Conservation (phyloP, 2,329 filamentous ascomycete genomes). For the Ascochyta viciae-villosae region DNA sequence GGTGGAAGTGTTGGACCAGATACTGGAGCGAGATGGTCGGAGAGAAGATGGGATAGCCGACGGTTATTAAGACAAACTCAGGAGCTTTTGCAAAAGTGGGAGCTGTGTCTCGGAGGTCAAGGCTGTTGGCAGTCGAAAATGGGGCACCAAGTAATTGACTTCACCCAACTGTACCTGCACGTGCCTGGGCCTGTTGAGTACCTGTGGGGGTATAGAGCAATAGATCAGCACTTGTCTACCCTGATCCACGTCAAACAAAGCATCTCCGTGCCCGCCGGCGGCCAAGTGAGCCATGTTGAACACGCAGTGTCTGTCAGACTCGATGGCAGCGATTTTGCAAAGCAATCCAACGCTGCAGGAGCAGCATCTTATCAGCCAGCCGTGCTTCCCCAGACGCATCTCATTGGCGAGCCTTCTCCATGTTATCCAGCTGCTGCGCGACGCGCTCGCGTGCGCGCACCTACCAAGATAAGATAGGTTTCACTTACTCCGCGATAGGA, state of each 20-base stretch:
- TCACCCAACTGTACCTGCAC: constrained; percentile 2
- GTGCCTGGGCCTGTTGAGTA: constrained; percentile 2
- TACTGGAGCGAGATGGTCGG: not conserved
- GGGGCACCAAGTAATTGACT: not conserved
- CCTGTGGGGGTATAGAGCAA: constrained; percentile 9
- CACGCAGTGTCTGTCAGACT: not conserved
- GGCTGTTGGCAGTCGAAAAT: not conserved
- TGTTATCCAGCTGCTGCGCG: constrained; percentile 32
- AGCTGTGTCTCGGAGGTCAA: not conserved
- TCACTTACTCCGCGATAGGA: constrained; percentile 45
- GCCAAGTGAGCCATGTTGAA: constrained; percentile 5
- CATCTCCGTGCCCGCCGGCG: constrained; percentile 15
- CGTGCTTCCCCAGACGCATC: constrained; percentile 10
- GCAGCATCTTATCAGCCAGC: constrained; percentile 28
- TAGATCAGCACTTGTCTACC: constrained; percentile 3
- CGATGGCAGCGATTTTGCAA: not conserved
- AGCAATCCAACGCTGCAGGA: constrained; percentile 6
- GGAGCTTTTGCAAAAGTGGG: not conserved
- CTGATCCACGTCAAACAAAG: constrained; percentile 5
- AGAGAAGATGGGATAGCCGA: not conserved
- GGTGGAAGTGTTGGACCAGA: not conserved
- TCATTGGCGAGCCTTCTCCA: constrained; percentile 24
- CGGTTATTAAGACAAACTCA: not conserved
- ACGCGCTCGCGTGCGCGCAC: constrained; percentile 29
- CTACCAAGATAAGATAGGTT: constrained; percentile 42